These are phyloP conservation scores for Petunia axillaris DNA, from an alignment of 257 asterid species.

Conservation along the genomic window DNA sequence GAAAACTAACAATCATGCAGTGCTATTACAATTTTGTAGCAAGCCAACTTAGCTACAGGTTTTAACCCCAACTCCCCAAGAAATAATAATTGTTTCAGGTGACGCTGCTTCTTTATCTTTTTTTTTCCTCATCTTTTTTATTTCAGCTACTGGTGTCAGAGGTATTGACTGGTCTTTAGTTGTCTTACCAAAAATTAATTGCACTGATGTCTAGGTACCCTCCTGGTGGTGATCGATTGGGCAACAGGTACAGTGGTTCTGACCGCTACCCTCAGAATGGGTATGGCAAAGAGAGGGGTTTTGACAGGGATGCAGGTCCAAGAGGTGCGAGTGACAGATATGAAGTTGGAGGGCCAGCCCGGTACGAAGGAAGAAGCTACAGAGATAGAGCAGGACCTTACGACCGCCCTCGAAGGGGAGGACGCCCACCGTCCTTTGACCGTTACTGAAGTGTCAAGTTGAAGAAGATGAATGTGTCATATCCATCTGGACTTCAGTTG, in stretches of 20 bases:
- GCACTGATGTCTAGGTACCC: slow-evolving; percentile 55
- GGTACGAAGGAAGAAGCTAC: slow-evolving; percentile 30
- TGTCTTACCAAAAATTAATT: background rate
- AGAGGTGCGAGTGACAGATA: slow-evolving; percentile 27
- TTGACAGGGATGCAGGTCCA: slow-evolving; percentile 18
- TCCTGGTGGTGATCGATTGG: slow-evolving; percentile 66
- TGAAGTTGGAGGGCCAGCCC: slow-evolving; percentile 30
- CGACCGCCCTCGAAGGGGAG: slow-evolving; percentile 33
- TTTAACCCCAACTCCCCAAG: slow-evolving; percentile 1
- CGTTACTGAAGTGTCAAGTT: slow-evolving; percentile 21
- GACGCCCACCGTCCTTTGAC: slow-evolving; percentile 25
- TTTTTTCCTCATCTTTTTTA: background rate
- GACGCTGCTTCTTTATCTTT: background rate
- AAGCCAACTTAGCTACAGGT: slow-evolving; percentile 2
- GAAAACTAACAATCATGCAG: background rate
- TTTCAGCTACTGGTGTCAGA: background rate
- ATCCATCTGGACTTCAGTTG: background rate
- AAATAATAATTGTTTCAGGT: background rate
- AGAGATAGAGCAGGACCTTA: slow-evolving; percentile 31
- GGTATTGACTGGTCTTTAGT: background rate
- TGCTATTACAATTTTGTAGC: slow-evolving; percentile 1
- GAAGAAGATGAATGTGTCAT: background rate
- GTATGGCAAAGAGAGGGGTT: slow-evolving; percentile 43
- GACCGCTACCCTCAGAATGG: slow-evolving; percentile 75
- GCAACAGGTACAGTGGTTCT: slow-evolving; percentile 62